A percentile compares a stretch with the other conserved stretches of the same genome.
phyloP scores from a whole-genome alignment of 306 rosid species.

The Nissolia schottii region DNA sequence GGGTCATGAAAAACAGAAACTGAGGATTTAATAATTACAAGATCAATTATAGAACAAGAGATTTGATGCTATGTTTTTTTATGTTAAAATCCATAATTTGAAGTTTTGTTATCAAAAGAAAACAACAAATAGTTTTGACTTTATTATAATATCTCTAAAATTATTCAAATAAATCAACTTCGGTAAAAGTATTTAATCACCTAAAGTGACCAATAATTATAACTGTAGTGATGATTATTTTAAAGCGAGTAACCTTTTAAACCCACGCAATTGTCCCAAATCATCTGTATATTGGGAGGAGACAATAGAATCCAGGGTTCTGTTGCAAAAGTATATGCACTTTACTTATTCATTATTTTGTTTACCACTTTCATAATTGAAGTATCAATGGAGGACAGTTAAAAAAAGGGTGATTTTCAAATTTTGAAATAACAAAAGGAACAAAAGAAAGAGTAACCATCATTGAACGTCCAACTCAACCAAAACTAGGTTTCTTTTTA shows the following conservation, averaged over 20 bases:
- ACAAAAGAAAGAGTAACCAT: constrained; percentile 12
- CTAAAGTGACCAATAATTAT: neutral
- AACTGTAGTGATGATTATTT: neutral
- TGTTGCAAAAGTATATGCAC: constrained; percentile 34
- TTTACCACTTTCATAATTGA: constrained; percentile 39
- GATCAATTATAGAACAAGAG: neutral
- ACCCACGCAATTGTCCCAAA: constrained; percentile 30
- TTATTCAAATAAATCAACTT: neutral
- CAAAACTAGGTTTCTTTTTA: constrained; percentile 37
- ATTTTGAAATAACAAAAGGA: constrained; percentile 22
- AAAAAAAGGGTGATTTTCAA: constrained; percentile 20
- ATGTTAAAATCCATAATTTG: neutral
- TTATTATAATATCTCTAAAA: neutral
- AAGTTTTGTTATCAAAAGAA: neutral
- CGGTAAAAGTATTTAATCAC: neutral
- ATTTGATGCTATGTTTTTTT: neutral
- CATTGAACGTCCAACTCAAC: constrained; percentile 30
- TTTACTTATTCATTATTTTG: constrained; percentile 18
- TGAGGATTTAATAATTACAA: neutral
- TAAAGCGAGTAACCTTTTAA: constrained; percentile 21
- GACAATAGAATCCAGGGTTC: constrained; percentile 44
- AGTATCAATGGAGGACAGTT: constrained; percentile 26
- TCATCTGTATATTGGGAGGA: constrained; percentile 30
- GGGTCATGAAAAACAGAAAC: neutral
- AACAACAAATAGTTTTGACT: neutral